These are phyloP conservation scores for Sarocladium strictum DNA, from an alignment of 2,329 filamentous ascomycete species.

Conservation along the genomic window DNA sequence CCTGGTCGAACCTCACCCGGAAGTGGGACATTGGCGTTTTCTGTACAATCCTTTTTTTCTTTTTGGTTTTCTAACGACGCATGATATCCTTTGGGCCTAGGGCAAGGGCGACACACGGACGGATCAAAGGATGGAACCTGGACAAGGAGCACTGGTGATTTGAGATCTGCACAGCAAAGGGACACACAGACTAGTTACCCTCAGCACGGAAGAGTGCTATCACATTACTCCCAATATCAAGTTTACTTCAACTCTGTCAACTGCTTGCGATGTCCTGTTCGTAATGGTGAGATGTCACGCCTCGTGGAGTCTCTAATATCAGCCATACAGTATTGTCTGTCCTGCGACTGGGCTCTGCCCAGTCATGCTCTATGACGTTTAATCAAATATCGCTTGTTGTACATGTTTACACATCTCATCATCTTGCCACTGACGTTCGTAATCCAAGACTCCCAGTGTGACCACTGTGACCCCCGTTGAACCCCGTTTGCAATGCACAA, in stretches of 20 bases:
- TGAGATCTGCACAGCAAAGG: neutral
- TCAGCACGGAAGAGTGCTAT: neutral
- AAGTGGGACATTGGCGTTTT: neutral
- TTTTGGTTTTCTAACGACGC: slow-evolving; percentile 5
- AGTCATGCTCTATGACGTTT: neutral
- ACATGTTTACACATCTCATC: neutral
- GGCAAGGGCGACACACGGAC: neutral
- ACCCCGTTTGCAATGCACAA: neutral
- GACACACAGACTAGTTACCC: neutral
- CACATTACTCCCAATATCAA: neutral
- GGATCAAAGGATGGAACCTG: neutral
- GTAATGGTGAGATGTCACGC: too few relatives aligned
- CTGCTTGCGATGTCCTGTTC: too few relatives aligned
- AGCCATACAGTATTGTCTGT: too few relatives aligned
- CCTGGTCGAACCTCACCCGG: neutral
- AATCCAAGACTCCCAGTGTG: too few relatives aligned
- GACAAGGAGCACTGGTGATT: slow-evolving; percentile 3
- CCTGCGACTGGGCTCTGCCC: too few relatives aligned
- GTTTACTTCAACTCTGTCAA: too few relatives aligned
- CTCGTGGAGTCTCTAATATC: too few relatives aligned
- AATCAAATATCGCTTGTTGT: neutral
- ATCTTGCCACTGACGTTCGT: neutral
- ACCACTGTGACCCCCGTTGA: neutral
- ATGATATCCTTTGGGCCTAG: slow-evolving; percentile 1
- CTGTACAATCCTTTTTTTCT: neutral